Evolutionary conservation across 2,329 filamentous ascomycete species (phyloP).

Genomic region (Beauveria varroae): DNA sequence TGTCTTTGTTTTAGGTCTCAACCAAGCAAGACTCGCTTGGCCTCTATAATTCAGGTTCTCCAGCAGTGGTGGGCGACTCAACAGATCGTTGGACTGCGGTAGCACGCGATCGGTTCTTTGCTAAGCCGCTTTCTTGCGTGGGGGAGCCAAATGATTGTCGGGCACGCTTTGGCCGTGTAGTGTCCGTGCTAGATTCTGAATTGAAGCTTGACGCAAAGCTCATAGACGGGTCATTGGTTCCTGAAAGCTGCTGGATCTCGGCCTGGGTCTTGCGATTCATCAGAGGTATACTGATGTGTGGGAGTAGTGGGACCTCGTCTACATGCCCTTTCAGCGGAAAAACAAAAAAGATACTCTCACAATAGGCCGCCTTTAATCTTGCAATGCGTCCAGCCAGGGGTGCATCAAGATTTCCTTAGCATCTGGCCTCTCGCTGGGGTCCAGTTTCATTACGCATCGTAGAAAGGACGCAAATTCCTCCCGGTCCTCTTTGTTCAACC

Average conservation of each 20-base stretch:
- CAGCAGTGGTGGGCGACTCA: too few relatives aligned
- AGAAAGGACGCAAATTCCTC: conserved; percentile 15
- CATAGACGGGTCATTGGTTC: background rate
- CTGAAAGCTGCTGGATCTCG: background rate
- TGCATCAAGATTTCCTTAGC: conserved; percentile 10
- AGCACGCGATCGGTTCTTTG: too few relatives aligned
- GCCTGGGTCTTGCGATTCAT: background rate
- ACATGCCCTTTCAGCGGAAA: too few relatives aligned
- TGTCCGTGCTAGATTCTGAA: background rate
- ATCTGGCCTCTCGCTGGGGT: conserved; percentile 12
- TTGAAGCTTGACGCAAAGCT: background rate
- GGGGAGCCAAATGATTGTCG: too few relatives aligned
- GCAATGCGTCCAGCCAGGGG: conserved; percentile 13
- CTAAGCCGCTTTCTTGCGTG: too few relatives aligned
- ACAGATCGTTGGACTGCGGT: too few relatives aligned
- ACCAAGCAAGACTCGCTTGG: too few relatives aligned
- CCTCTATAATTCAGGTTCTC: too few relatives aligned
- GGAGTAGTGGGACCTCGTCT: background rate
- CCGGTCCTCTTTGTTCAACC: conserved; percentile 7
- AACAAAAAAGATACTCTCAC: too few relatives aligned
- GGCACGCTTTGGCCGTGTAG: too few relatives aligned
- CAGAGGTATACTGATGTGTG: background rate
- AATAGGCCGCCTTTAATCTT: background rate
- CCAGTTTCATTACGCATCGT: conserved; percentile 13
- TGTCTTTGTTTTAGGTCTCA: too few relatives aligned